Base-by-base conservation (phyloP, 805 yeast genomes). In the Kluyveromyces aestuarii region DNA sequence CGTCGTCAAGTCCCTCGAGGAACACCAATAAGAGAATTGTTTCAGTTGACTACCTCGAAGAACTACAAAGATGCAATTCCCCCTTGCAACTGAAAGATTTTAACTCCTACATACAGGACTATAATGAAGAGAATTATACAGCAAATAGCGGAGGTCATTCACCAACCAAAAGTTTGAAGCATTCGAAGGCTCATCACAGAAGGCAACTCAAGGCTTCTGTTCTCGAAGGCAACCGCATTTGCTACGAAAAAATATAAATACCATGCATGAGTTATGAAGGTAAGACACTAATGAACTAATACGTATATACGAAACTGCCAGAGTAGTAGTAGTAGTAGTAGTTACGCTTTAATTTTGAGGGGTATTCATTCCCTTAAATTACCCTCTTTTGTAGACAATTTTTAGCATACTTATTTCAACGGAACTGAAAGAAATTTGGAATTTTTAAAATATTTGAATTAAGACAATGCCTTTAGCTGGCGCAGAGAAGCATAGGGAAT, bases 161-260 rank as follows among this genome's bases (percentile, higher is more conserved):
- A 10, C 27, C 44, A 7, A 8, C 39, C 10, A 21, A 45, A n/a
- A 37, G 21, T 21, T 48, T 40, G 44, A 48, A 46, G 39, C 48
- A 45, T 18, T 19, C 41, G 19, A 55, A 50, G 36, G 42, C 47
- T 41, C 52, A 47, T 40, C 53, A 50, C 37, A 51, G 62, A 50
- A 57, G 54, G 42, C 53, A 54, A 48, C 45, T 60, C 27, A 56
- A 55, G 38, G 61, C 60, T 16, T 50, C 52, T 30, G 56, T 57
- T 13, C 55, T 58, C 27, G 53, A 52, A 21, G 60, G 56, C 30
- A 59, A 59, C 50, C 57, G 56, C 40, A 57, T 60, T 19, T 55
- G 56, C 47, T 61, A 60, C 50, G 61, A 60, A 47, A 58, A 52
- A 46, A 50, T 59, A 33, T 37, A 19, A 37, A 17, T 8, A 37